Base-by-base conservation (phyloP, 495 filamentous ascomycete genomes). In the Talaromyces liani region DNA sequence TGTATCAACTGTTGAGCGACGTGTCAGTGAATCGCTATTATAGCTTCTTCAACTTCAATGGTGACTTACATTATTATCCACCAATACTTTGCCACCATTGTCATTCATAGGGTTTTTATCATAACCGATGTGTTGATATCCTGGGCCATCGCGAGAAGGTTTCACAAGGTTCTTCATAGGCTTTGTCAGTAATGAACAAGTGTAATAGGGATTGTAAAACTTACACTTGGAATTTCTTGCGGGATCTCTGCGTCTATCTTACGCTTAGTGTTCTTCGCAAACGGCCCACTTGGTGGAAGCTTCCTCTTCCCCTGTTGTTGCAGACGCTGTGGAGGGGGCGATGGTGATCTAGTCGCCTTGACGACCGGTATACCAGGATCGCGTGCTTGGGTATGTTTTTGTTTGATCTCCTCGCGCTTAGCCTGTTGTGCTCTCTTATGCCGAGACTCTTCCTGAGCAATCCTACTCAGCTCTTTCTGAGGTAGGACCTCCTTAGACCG, bases 301-400 rank as follows among this genome's bases (percentile, higher is more conserved):
- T 55, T 31, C 36, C 57, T 62, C 22, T 63, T 63, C 57, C n/a
- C 62, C 55, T 29, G 20, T 39, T 41, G 49, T 63, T 60, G 61
- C 61, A 49, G 61, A 68, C 25, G 41, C 62, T 71, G 71, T 24
- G 69, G 47, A n/a, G 68, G 27, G 14, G 75, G 70, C 16, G 78
- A 76, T 24, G 65, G 63, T 3, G 63, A 63, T 12, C 65, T 63
- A 27, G 58, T 67, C n/a, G 74, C 74, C 51, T 75, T 71, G 56
- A 84, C 71, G 7, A 69, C 61, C 6, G 82, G 82, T 22, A 84
- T 72, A 53, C 78, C 76, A 14, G 73, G 77, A 66, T 82, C 77
- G 66, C 82, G 79, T 2, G 71, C 72, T 25, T 75, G 79, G 22
- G 80, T 68, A 54, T 83, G 80, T 55, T 67, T 72, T 39, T 70